Percentiles rank a stretch among this genome's conserved stretches.
Evolutionary conservation across 768 basidiomycete genomes (phyloP).

Genomic region (Mycena sanguinolenta): DNA sequence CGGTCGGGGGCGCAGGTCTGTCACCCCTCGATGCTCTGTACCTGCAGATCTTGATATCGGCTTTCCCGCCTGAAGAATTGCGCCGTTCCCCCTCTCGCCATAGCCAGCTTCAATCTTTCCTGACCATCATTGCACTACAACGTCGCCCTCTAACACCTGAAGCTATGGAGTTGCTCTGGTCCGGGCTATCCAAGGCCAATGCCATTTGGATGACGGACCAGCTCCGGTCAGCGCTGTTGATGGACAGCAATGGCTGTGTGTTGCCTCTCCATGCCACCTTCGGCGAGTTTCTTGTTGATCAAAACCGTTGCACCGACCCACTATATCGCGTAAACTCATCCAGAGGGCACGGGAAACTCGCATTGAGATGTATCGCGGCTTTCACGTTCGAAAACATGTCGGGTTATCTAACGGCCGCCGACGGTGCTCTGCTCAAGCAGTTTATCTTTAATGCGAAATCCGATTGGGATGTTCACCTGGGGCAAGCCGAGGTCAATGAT

Average conservation of each 20-base stretch:
- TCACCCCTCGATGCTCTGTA: conserved; percentile 8
- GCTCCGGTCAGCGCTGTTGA: conserved; percentile 15
- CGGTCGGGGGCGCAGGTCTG: conserved; percentile 11
- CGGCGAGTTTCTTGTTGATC: too few relatives aligned
- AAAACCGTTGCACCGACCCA: conserved; percentile 4
- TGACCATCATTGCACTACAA: conserved; percentile 8
- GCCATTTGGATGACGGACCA: conserved; percentile 16
- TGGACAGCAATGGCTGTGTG: not conserved
- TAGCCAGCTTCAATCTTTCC: conserved; percentile 6
- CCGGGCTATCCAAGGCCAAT: not conserved
- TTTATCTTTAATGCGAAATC: not conserved
- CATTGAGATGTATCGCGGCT: conserved; percentile 5
- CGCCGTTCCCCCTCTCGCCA: not conserved
- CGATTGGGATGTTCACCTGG: not conserved
- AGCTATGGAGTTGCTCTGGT: not conserved
- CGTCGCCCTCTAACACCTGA: not conserved
- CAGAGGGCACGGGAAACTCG: conserved; percentile 1
- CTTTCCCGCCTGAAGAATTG: not conserved
- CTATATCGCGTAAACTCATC: conserved; percentile 11
- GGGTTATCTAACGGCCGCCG: not conserved
- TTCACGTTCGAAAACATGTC: conserved; percentile 8
- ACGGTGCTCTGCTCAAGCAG: not conserved
- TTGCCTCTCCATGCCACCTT: conserved; percentile 20
- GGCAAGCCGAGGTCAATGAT: not conserved
- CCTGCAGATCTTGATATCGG: conserved; percentile 18